Percentiles rank a stretch among this genome's conserved stretches.
Conservation (phyloP, 139 green algal genomes). For the Deuterostichococcus epilithicus region DNA sequence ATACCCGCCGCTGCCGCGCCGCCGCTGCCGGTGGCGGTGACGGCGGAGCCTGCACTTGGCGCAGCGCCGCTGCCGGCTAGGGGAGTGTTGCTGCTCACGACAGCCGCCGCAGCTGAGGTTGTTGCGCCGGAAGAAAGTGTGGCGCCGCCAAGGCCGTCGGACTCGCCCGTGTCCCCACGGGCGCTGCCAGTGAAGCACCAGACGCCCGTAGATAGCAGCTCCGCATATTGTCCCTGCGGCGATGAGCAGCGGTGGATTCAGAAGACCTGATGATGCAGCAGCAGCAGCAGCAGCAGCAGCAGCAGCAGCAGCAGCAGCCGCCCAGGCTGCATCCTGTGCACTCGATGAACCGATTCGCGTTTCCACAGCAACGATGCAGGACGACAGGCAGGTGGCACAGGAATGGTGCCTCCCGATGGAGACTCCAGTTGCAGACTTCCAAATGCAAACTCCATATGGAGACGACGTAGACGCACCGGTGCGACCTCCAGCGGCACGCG, state of each 20-base stretch:
- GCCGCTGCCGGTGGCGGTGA: neutral
- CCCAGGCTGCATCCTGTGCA: neutral
- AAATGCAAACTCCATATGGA: no score
- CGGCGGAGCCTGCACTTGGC: no score
- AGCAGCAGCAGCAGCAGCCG: neutral
- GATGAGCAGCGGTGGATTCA: neutral
- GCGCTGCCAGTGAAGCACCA: no score
- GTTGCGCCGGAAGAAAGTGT: no score
- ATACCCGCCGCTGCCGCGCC: neutral
- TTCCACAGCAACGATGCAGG: neutral
- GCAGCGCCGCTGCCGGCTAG: neutral
- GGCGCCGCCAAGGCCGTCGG: no score
- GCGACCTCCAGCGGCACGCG: slow-evolving; percentile 32
- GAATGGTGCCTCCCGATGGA: neutral
- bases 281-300: neutral
- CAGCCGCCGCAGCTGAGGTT: neutral
- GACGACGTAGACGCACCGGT: no score
- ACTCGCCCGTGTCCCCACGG: no score
- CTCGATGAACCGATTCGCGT: neutral
- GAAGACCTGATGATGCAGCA: neutral
- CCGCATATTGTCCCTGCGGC: no score
- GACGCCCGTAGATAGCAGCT: no score
- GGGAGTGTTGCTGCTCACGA: neutral
- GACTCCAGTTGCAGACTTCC: no score
- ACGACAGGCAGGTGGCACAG: neutral